phyloP scores from a whole-genome alignment of 2,329 filamentous ascomycete genomes.

The Cephalotrichum gorgonifer region DNA sequence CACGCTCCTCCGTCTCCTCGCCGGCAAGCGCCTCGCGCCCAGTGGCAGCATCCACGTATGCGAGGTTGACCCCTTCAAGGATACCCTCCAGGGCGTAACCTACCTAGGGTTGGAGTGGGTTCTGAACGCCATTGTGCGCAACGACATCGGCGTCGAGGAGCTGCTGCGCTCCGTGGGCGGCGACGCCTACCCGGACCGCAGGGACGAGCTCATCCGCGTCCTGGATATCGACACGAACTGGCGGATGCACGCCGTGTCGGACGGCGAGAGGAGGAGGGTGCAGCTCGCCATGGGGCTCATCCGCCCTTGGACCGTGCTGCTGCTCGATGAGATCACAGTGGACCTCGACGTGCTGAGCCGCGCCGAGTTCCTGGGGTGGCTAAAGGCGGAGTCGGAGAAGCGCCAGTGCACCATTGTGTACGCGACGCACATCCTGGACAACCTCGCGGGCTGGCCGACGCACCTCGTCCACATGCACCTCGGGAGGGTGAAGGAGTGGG shows the following conservation, averaged over 20 bases:
- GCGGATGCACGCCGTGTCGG: constrained; percentile 93
- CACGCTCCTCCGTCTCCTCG: constrained; percentile 85
- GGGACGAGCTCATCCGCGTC: constrained; percentile 78
- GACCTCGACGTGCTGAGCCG: constrained; percentile 84
- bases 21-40: constrained; percentile 88
- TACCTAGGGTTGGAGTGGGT: constrained; percentile 98
- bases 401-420: constrained; percentile 89
- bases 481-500: constrained; percentile 81
- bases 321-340: constrained; percentile 95
- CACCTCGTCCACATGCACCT: constrained; percentile 94
- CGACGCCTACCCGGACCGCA: constrained; percentile 66
- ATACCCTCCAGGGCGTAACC: constrained; percentile 83
- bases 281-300: constrained; percentile 94
- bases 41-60: constrained; percentile 62
- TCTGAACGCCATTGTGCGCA: constrained; percentile 89
- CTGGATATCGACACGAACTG: constrained; percentile 86
- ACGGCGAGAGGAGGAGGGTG: constrained; percentile 83
- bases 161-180: constrained; percentile 81
- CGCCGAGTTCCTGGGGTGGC: constrained; percentile 73
- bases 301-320: constrained; percentile 79
- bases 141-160: constrained; percentile 84
- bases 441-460: constrained; percentile 87
- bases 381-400: constrained; percentile 76
- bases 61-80: constrained; percentile 84
- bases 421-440: constrained; percentile 94